Conservation (phyloP, 345 rosid genomes). For the Sonneratia caseolaris region DNA sequence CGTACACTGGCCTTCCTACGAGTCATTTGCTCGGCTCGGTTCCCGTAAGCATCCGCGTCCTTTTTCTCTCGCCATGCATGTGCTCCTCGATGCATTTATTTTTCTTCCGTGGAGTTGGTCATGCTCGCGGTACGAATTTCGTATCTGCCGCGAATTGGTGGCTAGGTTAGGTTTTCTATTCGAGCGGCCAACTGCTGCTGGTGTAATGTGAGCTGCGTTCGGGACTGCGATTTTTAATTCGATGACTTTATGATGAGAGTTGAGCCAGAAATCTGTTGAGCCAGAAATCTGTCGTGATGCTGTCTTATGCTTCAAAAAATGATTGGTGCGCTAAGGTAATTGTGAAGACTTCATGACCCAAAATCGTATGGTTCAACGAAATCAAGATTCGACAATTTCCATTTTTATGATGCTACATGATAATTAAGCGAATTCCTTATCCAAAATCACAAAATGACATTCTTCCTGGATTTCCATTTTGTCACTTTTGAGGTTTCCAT, state of each 20-base stretch:
- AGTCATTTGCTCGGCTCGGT: conserved; percentile 87
- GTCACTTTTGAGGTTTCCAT: background rate
- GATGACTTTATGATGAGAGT: background rate
- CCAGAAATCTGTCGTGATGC: no score
- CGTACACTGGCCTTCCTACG: conserved; percentile 44
- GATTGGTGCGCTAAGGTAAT: background rate
- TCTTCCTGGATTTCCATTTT: background rate
- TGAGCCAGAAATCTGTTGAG: background rate
- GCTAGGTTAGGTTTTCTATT: background rate
- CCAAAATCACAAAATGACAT: background rate
- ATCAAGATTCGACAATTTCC: background rate
- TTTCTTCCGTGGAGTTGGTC: background rate
- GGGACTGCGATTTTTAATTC: background rate
- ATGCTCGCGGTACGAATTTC: no score
- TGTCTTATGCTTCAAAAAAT: background rate
- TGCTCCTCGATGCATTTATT: background rate
- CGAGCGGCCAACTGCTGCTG: background rate
- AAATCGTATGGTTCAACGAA: background rate
- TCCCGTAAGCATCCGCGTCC: conserved; percentile 32
- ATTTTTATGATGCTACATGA: background rate
- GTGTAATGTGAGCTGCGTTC: background rate
- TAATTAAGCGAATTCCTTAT: background rate
- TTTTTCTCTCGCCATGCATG: background rate
- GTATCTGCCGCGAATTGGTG: no score
- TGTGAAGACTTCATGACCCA: background rate